These are phyloP conservation scores for Aspergillus nomiae DNA, from an alignment of 2,329 filamentous ascomycete species.

Conservation along the genomic window DNA sequence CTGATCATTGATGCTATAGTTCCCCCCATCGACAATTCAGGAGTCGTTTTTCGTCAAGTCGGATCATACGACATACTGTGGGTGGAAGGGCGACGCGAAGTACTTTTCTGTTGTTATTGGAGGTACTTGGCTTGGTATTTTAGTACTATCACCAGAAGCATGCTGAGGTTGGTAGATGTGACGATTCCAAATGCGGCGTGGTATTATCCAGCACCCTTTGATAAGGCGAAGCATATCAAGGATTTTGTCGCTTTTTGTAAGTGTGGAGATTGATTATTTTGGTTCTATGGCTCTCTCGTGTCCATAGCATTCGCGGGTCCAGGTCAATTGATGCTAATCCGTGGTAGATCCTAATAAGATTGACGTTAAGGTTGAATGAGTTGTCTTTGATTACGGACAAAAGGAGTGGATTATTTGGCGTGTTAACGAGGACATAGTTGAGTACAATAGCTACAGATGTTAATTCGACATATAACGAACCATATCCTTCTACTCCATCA, in stretches of 20 bases:
- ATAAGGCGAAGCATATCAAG: constrained; percentile 54
- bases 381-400: background rate
- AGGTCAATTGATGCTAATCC: background rate
- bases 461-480: background rate
- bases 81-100: constrained; percentile 60
- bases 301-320: background rate
- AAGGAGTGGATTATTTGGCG: background rate
- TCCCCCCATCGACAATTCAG: constrained; percentile 51
- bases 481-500: background rate
- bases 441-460: background rate
- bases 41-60: constrained; percentile 48
- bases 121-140: constrained; percentile 35
- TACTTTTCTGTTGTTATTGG: constrained; percentile 59
- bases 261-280: constrained; percentile 24
- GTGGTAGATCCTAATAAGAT: constrained; percentile 40
- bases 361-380: constrained; percentile 19
- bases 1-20: constrained; percentile 24
- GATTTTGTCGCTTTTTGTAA: constrained; percentile 62
- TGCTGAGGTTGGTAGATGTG: constrained; percentile 36
- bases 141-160: background rate
- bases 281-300: background rate
- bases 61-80: constrained; percentile 52
- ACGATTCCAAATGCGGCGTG: constrained; percentile 58
- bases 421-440: background rate
- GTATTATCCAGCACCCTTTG: constrained; percentile 58